Evolutionary conservation across 257 asterid genomes (phyloP).

Genomic region (Solanum paucissectum): DNA sequence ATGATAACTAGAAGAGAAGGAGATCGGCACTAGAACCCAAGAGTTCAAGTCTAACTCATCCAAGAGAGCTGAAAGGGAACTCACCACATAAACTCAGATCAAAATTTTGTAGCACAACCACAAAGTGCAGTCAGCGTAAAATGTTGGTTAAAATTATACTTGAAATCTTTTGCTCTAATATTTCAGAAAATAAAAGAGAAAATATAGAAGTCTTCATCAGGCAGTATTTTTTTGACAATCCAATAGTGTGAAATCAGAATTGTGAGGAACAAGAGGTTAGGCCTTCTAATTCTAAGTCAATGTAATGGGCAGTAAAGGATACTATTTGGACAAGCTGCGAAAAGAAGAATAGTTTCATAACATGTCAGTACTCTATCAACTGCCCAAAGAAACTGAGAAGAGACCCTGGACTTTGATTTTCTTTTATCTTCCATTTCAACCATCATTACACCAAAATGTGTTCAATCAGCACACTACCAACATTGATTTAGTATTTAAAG

Average conservation of each 20-base stretch:
- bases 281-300: not conserved
- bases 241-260: not conserved
- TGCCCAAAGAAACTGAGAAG: not conserved
- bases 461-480: not conserved
- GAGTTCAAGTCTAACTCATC: not conserved
- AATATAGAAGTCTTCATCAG: not conserved
- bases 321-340: not conserved
- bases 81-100: not conserved
- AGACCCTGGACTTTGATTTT: not conserved
- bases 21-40: not conserved
- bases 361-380: not conserved
- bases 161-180: not conserved
- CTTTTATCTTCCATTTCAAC: not conserved
- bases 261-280: not conserved
- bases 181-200: not conserved
- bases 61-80: not conserved
- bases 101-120: not conserved
- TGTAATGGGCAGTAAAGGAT: not conserved
- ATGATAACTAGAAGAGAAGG: not conserved
- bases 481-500: not conserved
- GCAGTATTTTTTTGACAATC: not conserved
- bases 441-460: not conserved
- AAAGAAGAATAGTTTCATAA: not conserved
- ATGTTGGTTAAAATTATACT: not conserved
- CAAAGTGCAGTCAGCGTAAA: not conserved